Conservation (phyloP, 257 asterid genomes). For the Anisodus tanguticus region DNA sequence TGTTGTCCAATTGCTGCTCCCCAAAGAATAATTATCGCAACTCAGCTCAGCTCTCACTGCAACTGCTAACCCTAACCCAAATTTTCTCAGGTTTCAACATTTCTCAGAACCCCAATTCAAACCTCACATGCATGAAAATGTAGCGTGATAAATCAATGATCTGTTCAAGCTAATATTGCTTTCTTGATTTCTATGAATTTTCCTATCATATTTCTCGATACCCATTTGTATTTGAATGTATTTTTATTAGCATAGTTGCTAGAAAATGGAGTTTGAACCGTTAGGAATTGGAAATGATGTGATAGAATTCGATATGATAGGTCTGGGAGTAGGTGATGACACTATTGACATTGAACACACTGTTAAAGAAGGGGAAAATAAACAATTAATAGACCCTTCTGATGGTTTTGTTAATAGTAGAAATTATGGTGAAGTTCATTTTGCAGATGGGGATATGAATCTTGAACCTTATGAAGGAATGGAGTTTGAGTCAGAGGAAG, state of each 20-base stretch:
- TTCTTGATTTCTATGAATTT: background rate
- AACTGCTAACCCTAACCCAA: slow-evolving; percentile 3
- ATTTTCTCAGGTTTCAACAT: background rate
- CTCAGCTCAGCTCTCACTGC: background rate
- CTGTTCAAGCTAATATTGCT: background rate
- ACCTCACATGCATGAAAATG: background rate
- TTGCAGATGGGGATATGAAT: slow-evolving; percentile 15
- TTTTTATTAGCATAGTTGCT: background rate
- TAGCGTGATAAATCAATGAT: background rate
- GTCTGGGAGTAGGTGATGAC: slow-evolving; percentile 29
- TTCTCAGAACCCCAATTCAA: background rate
- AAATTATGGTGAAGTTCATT: background rate
- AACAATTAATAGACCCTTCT: slow-evolving; percentile 15
- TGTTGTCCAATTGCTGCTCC: no score
- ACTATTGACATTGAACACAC: slow-evolving; percentile 32
- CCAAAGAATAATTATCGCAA: background rate
- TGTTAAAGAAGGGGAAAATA: slow-evolving; percentile 16
- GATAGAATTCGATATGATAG: slow-evolving; percentile 34
- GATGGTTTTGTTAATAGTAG: background rate
- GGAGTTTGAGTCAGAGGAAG: slow-evolving; percentile 33
- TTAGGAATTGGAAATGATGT: slow-evolving; percentile 34
- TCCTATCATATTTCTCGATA: background rate
- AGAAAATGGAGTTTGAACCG: slow-evolving; percentile 36
- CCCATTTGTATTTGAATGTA: background rate
- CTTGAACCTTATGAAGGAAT: slow-evolving; percentile 31